phyloP scores from a whole-genome alignment of 805 yeast genomes.

The Ogataea nakhonphanomensis region DNA sequence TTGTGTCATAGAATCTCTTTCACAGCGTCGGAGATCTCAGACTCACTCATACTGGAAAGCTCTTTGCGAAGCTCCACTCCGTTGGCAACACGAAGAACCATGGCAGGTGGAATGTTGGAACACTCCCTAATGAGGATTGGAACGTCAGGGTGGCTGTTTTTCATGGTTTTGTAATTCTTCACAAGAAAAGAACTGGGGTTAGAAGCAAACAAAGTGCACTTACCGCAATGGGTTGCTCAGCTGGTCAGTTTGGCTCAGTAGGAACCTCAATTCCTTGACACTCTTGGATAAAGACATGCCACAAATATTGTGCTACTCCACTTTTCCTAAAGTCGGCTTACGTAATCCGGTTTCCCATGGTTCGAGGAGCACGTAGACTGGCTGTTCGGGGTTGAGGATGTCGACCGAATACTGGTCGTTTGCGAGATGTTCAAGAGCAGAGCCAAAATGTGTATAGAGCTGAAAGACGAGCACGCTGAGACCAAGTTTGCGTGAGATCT shows the following conservation, averaged over 20 bases:
- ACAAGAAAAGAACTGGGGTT: conserved; percentile 51
- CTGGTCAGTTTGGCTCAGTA: conserved; percentile 75
- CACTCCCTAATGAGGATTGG: conserved; percentile 82
- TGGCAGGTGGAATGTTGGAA: conserved; percentile 65
- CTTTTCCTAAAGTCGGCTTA: conserved; percentile 6
- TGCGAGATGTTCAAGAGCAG: conserved; percentile 10
- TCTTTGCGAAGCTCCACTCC: conserved; percentile 48
- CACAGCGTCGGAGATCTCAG: conserved; percentile 40
- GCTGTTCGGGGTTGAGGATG: conserved; percentile 6
- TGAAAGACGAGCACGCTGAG: conserved; percentile 25
- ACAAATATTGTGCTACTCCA: conserved; percentile 4
- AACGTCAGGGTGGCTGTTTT: conserved; percentile 57
- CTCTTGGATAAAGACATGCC: conserved; percentile 40
- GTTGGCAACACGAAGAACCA: conserved; percentile 68
- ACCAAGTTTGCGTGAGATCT: conserved; percentile 26
- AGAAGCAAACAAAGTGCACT: conserved; percentile 2
- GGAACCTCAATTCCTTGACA: conserved; percentile 77
- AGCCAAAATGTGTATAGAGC: conserved; percentile 18
- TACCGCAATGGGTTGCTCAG: conserved; percentile 60
- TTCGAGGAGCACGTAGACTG: conserved; percentile 1
- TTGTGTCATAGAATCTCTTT: conserved; percentile 9
- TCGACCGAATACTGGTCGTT: conserved; percentile 22
- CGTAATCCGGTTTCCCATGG: conserved; percentile 9
- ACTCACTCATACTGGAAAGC: conserved; percentile 46
- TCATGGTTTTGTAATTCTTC: conserved; percentile 61